phyloP scores from a whole-genome alignment of 73 alveolate species.

The Diophrys sp. region DNA sequence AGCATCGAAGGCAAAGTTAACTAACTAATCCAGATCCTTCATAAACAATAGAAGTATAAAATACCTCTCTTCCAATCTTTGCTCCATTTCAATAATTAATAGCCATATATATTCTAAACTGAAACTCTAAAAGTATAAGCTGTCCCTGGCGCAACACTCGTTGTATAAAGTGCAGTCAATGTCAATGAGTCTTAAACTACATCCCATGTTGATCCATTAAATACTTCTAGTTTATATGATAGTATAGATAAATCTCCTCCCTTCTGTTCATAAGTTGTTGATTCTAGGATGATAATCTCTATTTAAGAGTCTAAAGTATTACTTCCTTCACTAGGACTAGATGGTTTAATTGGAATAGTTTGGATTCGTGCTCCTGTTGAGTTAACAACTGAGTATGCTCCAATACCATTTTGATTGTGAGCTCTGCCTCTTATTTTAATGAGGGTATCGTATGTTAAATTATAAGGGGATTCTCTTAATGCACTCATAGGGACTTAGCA shows the following conservation, averaged over 20 bases:
- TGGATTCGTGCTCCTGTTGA: conserved; percentile 34
- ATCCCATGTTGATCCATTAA: not conserved
- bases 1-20: too few relatives aligned
- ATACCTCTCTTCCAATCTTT: too few relatives aligned
- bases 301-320: conserved; percentile 15
- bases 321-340: conserved; percentile 13
- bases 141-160: not conserved
- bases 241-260: conserved; percentile 41
- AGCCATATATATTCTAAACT: conserved; percentile 25
- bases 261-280: conserved; percentile 15
- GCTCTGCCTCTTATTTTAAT: conserved; percentile 29
- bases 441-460: not conserved
- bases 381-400: conserved; percentile 30
- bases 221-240: conserved; percentile 29
- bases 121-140: not conserved
- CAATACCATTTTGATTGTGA: conserved; percentile 21
- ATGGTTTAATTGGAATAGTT: conserved; percentile 12
- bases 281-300: not conserved
- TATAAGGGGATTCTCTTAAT: conserved; percentile 1
- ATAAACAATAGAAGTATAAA: too few relatives aligned
- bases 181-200: not conserved
- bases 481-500: conserved; percentile 43
- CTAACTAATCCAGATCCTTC: too few relatives aligned
- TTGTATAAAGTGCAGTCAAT: not conserved
- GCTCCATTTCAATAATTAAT: too few relatives aligned